These are phyloP conservation scores for Geranium brycei DNA, from an alignment of 345 rosid genomes.

Conservation along the genomic window DNA sequence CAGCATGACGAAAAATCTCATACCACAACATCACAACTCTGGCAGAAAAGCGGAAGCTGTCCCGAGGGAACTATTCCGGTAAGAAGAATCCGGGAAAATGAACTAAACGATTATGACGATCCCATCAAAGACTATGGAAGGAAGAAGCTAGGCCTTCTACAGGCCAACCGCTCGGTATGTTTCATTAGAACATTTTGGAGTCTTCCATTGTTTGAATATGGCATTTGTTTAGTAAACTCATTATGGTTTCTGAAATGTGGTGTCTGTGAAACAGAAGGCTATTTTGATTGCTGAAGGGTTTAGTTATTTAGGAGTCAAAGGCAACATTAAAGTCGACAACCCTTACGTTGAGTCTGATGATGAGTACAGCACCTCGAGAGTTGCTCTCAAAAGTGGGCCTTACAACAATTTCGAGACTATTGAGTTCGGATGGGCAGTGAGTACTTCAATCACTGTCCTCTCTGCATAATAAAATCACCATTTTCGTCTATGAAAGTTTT, in stretches of 20 bases:
- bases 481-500: background rate
- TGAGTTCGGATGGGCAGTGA: slow-evolving; percentile 47
- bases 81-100: slow-evolving; percentile 12
- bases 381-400: slow-evolving; percentile 34
- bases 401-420: slow-evolving; percentile 28
- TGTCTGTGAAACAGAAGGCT: slow-evolving; percentile 25
- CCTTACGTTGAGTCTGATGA: slow-evolving; percentile 36
- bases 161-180: slow-evolving; percentile 32
- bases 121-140: slow-evolving; percentile 12
- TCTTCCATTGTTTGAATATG: too few species aligned
- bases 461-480: background rate
- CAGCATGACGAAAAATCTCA: background rate
- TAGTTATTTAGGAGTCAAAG: slow-evolving; percentile 37
- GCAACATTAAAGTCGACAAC: slow-evolving; percentile 37
- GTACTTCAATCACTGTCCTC: background rate
- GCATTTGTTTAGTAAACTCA: too few species aligned
- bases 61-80: slow-evolving; percentile 38
- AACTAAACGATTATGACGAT: slow-evolving; percentile 1
- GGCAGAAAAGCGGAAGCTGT: slow-evolving; percentile 40
- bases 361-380: slow-evolving; percentile 33
- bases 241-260: too few species aligned
- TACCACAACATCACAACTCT: slow-evolving; percentile 18
- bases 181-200: too few species aligned
- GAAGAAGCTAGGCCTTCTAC: slow-evolving; percentile 17
- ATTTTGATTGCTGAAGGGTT: slow-evolving; percentile 30